Evolutionary conservation across 2,329 filamentous ascomycete genomes (phyloP).

Genomic region (Diplodia scrobiculata): DNA sequence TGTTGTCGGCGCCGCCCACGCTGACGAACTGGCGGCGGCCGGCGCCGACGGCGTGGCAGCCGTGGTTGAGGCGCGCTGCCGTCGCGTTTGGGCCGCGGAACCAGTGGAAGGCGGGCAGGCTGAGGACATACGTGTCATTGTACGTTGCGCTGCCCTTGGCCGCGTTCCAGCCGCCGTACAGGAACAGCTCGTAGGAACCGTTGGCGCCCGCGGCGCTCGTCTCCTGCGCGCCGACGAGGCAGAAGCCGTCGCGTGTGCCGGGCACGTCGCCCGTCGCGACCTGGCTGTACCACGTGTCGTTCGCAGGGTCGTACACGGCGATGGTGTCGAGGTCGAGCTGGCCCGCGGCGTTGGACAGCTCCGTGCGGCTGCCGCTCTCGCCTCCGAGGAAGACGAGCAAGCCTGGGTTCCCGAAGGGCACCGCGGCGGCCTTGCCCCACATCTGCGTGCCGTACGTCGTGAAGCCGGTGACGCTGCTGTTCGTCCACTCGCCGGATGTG

Average conservation of each 20-base stretch:
- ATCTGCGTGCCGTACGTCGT: slow-evolving; percentile 15
- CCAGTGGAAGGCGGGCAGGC: slow-evolving; percentile 12
- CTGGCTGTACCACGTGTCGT: slow-evolving; percentile 6
- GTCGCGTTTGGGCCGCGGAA: background rate
- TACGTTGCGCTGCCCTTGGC: background rate
- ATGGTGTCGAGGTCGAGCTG: slow-evolving; percentile 5
- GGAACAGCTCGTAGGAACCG: slow-evolving; percentile 6
- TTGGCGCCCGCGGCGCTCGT: background rate
- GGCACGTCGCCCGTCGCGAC: slow-evolving; percentile 17
- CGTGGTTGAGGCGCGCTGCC: background rate
- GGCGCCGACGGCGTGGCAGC: background rate
- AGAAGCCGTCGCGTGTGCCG: slow-evolving; percentile 2
- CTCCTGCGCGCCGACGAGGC: background rate
- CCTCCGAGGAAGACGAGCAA: slow-evolving; percentile 17
- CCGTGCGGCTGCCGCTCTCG: background rate
- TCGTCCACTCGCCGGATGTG: background rate
- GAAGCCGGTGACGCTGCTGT: slow-evolving; percentile 2
- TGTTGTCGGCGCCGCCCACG: background rate
- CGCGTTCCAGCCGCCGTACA: slow-evolving; percentile 1
- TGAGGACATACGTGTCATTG: slow-evolving; percentile 11
- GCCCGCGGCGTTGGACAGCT: background rate
- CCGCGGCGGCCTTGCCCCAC: background rate
- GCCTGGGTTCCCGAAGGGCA: background rate
- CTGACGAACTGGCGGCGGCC: background rate
- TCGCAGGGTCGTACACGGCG: slow-evolving; percentile 8